Conservation (phyloP, 1,139 yeast species). For the Diutina rugosa region DNA sequence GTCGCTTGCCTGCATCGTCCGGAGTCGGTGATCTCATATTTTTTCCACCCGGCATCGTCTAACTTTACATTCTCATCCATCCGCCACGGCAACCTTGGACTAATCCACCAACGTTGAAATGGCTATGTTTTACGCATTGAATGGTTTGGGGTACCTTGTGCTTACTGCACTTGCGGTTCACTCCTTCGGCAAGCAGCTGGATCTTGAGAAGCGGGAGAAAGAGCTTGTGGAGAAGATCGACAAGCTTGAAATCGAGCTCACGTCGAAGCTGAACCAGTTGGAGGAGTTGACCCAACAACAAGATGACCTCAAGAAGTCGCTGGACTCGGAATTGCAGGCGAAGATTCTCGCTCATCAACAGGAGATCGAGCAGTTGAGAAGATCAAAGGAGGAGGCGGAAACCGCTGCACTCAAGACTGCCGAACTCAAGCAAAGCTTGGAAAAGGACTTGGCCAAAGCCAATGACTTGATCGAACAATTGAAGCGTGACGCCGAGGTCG, state of each 20-base stretch:
- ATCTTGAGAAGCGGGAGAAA: neutral
- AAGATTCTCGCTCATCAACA: neutral
- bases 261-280: conserved; percentile 2
- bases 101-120: neutral
- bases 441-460: neutral
- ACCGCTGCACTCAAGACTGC: neutral
- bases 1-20: neutral
- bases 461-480: neutral
- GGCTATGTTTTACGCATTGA: neutral
- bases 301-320: neutral
- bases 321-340: neutral
- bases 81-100: neutral
- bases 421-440: neutral
- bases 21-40: neutral
- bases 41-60: neutral
- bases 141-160: neutral
- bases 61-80: neutral
- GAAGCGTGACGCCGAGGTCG: neutral
- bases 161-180: neutral
- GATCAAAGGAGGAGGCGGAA: neutral
- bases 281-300: conserved; percentile 1
- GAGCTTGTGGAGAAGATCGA: conserved; percentile 3
- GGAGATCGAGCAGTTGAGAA: neutral
- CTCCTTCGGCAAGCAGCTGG: neutral
- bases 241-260: conserved; percentile 3